Base-by-base conservation (phyloP, 2,329 filamentous ascomycete genomes). In the Fusarium decemcellulare region DNA sequence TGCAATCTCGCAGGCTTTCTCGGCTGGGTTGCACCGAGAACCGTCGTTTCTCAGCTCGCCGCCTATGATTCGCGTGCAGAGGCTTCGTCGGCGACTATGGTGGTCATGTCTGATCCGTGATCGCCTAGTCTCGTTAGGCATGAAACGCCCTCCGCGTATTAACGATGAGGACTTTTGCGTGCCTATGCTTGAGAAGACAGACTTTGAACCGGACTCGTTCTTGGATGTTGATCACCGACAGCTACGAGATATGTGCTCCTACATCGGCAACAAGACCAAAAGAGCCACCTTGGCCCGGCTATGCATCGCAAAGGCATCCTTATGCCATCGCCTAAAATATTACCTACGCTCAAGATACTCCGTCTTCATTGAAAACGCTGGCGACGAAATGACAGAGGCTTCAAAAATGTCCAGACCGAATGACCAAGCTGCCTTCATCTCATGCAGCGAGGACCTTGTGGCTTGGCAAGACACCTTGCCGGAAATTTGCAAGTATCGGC, bases 81-180 rank as follows among this genome's bases (percentile, higher is more conserved):
- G 90, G 73, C 84, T 97, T 48, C 97, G 94, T 92, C 97, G 97
- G 81, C 88, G 94, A 48, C 95, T 98, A 72, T 98, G 95, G 95
- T 98, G 95, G 95, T 96, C 93, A 30, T 97, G 93, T 67, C 97
- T 97, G 76, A 97, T 97, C 88, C 91, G 95, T 51, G 95, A 98
- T 80, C 92, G 94, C 48, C 86, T 97, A 43, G 93, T 97, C 63
- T 95, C 95, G 2, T 83, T 98, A 10, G 95, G 94, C 54, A 97
- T 97, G 94, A 90, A 95, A 53, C 89, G 95, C 55, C 94, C 94
- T 2, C 97, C 94, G 34, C 87, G 94, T 50, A 96, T 98, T 79
- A 95, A 96, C 83, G 91, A 94, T 65, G 93, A 95, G 72, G 94
- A 97, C 77, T 97, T 92, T 77, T 93, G 97, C 76, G 94, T 98